Conservation (phyloP, 2,329 filamentous ascomycete species). For the Truncatella angustata region DNA sequence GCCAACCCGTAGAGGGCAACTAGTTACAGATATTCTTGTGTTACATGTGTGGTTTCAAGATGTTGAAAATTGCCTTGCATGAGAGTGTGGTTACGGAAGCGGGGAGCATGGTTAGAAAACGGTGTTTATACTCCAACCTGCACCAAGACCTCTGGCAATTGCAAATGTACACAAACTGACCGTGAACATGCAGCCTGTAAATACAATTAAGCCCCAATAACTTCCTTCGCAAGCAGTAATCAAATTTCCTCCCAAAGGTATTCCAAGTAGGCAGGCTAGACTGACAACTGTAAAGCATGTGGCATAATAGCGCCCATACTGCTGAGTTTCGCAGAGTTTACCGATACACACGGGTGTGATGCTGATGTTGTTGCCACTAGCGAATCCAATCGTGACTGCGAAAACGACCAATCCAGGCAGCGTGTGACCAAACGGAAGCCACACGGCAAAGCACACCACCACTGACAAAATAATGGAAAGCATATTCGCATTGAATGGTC, state of each 20-base stretch:
- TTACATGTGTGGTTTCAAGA: too few relatives aligned
- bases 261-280: not conserved
- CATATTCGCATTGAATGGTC: slow-evolving; percentile 68
- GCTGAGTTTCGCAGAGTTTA: slow-evolving; percentile 64
- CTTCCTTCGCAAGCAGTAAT: not conserved
- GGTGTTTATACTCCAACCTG: too few relatives aligned
- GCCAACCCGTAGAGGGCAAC: too few relatives aligned
- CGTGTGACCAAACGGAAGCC: slow-evolving; percentile 51
- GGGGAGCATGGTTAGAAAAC: too few relatives aligned
- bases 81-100: too few relatives aligned
- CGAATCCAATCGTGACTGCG: slow-evolving; percentile 28
- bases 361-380: slow-evolving; percentile 64
- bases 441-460: slow-evolving; percentile 50
- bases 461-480: slow-evolving; percentile 46
- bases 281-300: slow-evolving; percentile 31
- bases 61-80: too few relatives aligned
- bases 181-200: too few relatives aligned
- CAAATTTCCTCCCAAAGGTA: not conserved
- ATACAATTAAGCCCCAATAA: slow-evolving; percentile 40
- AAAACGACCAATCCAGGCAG: slow-evolving; percentile 56
- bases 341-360: slow-evolving; percentile 69
- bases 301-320: slow-evolving; percentile 68
- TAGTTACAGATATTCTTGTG: too few relatives aligned
- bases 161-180: too few relatives aligned
- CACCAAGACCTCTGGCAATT: too few relatives aligned